Evolutionary conservation across 2,329 filamentous ascomycete species (phyloP), one percentile per base, ranked within the genome.

Genomic region (Apiospora saccharicola): DNA sequence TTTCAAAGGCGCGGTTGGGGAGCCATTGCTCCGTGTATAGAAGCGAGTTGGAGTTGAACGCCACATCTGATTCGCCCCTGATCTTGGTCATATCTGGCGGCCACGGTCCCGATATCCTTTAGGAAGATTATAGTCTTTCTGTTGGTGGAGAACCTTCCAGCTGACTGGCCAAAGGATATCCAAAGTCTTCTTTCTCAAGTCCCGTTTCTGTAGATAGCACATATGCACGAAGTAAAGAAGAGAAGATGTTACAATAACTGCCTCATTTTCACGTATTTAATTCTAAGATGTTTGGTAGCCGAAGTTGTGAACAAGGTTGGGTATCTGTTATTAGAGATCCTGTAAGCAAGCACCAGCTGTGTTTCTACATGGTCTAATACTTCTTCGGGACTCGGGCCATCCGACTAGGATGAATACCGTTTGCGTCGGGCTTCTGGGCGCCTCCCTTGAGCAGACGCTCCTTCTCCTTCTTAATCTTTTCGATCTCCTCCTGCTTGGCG

Each of bases 331-430:
- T 37, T 41, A 64, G 57, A 64, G n/a, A 24, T 37, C 57, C 53
- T 61, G 14, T 64, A 14, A 13, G 22, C 19, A 37, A 37, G 34
- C 34, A 41, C 19, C 19, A 10, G 14, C n/a, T 64, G 34, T 3
- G 37, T 41, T 41, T n/a, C 41, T 41, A 41, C 34, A 41, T 10
- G 57, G 22, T 41, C 34, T 68, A 46, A 43, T 22, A 47, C 30
- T 22, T 24, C 12, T 47, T 53, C 75, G 77, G 64, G 37, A 81
- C 79, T 74, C 75, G 75, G 14, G 75, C 85, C 72, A 86, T 80
- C 41, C 88, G 84, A 74, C 87, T 89, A 4, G 88, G 88, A 74
- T 90, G 88, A 67, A 90, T 85, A 72, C 80, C 80, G 41, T 73
- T 73, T 61, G 81, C 80, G 61, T 82, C 75, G 47, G 73, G 81